phyloP scores from a whole-genome alignment of 2,329 filamentous ascomycete genomes.

The Fusarium sp. region DNA sequence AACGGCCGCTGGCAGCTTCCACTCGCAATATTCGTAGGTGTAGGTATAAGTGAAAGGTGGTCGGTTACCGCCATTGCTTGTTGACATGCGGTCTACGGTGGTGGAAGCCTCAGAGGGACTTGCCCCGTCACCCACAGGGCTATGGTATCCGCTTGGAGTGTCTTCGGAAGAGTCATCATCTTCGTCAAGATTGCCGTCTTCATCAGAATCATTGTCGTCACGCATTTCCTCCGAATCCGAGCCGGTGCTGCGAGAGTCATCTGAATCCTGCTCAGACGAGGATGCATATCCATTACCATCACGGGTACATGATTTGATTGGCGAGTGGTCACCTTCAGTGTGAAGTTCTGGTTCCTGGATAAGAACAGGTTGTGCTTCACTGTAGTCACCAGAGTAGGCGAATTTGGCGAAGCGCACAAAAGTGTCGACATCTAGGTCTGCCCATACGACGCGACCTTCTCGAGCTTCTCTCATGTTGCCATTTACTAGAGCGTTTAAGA shows the following conservation, averaged over 20 bases:
- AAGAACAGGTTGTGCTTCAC: conserved; percentile 24
- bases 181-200: not conserved
- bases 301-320: not conserved
- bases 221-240: not conserved
- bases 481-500: conserved; percentile 38
- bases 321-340: not conserved
- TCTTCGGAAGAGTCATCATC: not conserved
- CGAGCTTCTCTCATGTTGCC: conserved; percentile 39
- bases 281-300: not conserved
- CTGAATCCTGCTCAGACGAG: not conserved
- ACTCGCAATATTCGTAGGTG: not conserved
- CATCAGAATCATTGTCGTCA: not conserved
- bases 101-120: conserved; percentile 3
- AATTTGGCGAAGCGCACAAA: conserved; percentile 42
- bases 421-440: conserved; percentile 39
- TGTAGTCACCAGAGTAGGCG: conserved; percentile 39
- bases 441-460: conserved; percentile 39
- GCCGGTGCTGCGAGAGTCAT: not conserved
- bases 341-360: not conserved
- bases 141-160: not conserved
- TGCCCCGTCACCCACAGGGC: not conserved
- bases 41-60: not conserved
- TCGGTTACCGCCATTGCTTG: not conserved
- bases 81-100: conserved; percentile 3
- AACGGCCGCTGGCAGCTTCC: conserved; percentile 15